Conservation (phyloP, 805 yeast genomes). For the Ogataea henricii region DNA sequence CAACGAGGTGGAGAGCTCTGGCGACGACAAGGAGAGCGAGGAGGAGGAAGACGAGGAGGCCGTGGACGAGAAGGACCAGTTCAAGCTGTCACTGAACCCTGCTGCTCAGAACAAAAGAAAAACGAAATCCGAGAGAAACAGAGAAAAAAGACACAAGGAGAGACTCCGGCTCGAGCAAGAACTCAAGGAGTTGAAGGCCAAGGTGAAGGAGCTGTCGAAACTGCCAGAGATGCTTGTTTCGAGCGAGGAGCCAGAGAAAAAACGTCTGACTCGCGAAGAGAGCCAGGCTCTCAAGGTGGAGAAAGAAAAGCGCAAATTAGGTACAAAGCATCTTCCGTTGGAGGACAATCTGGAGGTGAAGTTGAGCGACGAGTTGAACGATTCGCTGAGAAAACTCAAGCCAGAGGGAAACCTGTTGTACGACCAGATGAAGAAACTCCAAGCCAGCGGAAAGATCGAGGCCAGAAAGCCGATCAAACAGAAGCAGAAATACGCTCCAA, state of each 20-base stretch:
- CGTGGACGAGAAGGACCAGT: constrained; percentile 34
- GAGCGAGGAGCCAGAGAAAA: constrained; percentile 9
- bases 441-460: constrained; percentile 84
- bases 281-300: constrained; percentile 27
- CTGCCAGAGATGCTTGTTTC: constrained; percentile 47
- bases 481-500: constrained; percentile 67
- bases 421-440: constrained; percentile 80
- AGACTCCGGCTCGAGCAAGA: constrained; percentile 55
- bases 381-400: constrained; percentile 76
- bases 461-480: constrained; percentile 71
- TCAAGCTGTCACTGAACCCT: constrained; percentile 66
- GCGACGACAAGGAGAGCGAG: constrained; percentile 41
- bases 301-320: constrained; percentile 38
- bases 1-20: constrained; percentile 51
- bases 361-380: constrained; percentile 84
- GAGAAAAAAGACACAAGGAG: constrained; percentile 62
- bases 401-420: constrained; percentile 89
- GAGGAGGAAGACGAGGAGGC: constrained; percentile 40
- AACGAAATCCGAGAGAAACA: constrained; percentile 77
- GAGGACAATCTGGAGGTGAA: constrained; percentile 68
- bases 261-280: constrained; percentile 16
- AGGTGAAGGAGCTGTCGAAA: constrained; percentile 59
- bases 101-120: constrained; percentile 70
- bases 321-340: constrained; percentile 45
- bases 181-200: constrained; percentile 56